phyloP scores from a whole-genome alignment of 2,329 filamentous ascomycete species.

The Fusarium sp. region DNA sequence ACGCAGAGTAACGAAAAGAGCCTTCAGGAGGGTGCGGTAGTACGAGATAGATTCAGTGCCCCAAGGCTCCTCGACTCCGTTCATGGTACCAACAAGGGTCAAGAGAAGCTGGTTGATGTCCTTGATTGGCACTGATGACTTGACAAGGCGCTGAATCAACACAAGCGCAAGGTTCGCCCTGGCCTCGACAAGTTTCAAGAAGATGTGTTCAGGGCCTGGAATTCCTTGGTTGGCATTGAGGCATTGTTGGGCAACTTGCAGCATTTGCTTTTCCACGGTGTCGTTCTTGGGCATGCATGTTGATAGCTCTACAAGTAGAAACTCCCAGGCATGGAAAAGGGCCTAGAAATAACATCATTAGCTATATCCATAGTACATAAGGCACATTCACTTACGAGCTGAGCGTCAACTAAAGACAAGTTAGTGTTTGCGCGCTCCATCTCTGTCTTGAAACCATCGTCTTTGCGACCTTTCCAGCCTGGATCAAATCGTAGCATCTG shows the following conservation, averaged over 20 bases:
- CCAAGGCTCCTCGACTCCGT: constrained; percentile 63
- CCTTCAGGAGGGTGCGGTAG: constrained; percentile 83
- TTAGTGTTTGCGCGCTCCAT: constrained; percentile 90
- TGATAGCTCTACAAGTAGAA: constrained; percentile 84
- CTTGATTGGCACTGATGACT: constrained; percentile 58
- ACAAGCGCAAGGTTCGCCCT: constrained; percentile 84
- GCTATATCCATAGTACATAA: constrained; percentile 38
- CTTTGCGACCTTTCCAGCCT: constrained; percentile 75
- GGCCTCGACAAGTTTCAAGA: constrained; percentile 76
- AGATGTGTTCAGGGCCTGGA: constrained; percentile 81
- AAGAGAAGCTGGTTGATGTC: constrained; percentile 62
- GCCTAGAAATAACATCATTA: constrained; percentile 57
- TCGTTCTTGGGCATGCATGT: constrained; percentile 63
- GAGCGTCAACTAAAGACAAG: constrained; percentile 88
- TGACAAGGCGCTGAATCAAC: constrained; percentile 80
- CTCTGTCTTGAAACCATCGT: constrained; percentile 81
- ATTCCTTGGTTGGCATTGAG: constrained; percentile 78
- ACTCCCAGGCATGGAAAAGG: constrained; percentile 89
- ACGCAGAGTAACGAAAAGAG: constrained; percentile 83
- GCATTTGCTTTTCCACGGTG: constrained; percentile 72
- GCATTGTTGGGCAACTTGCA: constrained; percentile 79
- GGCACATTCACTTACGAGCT: constrained; percentile 69
- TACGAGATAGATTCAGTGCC: constrained; percentile 66
- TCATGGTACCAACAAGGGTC: constrained; percentile 61
- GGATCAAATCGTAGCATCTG: constrained; percentile 79